phyloP scores from a whole-genome alignment of 2,329 filamentous ascomycete species.

The Didymella pomorum region DNA sequence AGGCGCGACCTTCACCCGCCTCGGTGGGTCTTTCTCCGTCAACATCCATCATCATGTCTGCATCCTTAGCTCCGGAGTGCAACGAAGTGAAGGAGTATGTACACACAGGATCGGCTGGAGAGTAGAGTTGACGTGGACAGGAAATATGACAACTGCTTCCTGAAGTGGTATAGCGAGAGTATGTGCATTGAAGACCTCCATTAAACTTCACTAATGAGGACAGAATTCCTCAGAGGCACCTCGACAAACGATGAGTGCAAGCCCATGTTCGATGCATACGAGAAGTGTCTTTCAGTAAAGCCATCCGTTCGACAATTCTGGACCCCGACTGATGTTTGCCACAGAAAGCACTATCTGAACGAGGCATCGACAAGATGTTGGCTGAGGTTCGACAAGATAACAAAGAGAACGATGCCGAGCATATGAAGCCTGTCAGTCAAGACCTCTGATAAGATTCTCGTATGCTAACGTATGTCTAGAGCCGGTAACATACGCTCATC shows the following conservation, averaged over 20 bases:
- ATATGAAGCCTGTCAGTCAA: conserved; percentile 58
- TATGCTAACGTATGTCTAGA: conserved; percentile 1
- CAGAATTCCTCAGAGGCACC: conserved; percentile 86
- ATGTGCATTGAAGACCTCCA: conserved; percentile 44
- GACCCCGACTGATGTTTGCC: conserved; percentile 15
- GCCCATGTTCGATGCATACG: conserved; percentile 86
- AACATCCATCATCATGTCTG: conserved; percentile 71
- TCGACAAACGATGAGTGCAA: conserved; percentile 87
- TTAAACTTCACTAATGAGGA: not conserved
- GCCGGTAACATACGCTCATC: not conserved
- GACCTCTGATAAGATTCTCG: no score
- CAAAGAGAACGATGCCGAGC: conserved; percentile 81
- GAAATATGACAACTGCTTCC: conserved; percentile 94
- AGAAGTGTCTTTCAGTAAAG: conserved; percentile 80
- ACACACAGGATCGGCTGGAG: conserved; percentile 4
- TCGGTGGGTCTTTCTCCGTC: conserved; percentile 16
- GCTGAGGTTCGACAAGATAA: conserved; percentile 90
- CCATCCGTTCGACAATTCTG: no score
- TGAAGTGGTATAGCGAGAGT: conserved; percentile 99
- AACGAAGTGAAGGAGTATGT: conserved; percentile 93
- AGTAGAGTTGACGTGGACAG: conserved; percentile 55
- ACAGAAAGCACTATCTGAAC: conserved; percentile 83
- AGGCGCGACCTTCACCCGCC: conserved; percentile 28
- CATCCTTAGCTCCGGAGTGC: conserved; percentile 92
- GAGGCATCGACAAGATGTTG: conserved; percentile 91